Base-by-base conservation (phyloP, 306 rosid genomes). In the Calophaca sinica region DNA sequence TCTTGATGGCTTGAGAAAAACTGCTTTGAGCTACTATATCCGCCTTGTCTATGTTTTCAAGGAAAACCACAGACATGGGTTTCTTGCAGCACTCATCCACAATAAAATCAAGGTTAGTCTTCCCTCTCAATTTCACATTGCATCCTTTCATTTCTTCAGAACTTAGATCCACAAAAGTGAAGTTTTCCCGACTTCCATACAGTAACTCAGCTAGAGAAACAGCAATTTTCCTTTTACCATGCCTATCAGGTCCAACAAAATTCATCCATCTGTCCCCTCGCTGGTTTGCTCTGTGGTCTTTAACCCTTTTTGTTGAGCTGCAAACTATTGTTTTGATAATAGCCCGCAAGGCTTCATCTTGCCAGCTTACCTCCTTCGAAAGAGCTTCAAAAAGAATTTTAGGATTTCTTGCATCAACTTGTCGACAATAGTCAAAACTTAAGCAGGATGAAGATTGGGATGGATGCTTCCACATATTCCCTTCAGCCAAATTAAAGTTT, bases 11-110 rank as follows among this genome's bases (percentile, higher is more conserved):
- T 54, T 67, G 89, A 65, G 87, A 88, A 80, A 94, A 85, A 84
- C 89, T 74, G 15, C 55, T 89, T 66, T 83, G 92, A 81, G 82
- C 81, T 42, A 84, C 74, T 54, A 82, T 73, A 79, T 94, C 98
- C 2, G 96, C 94, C 90, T 89, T 85, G 72, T 94, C 96, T 48
- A 84, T 89, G 68, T 87, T 90, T 76, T 92, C 99, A 41, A 94
- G 87, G 88, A 92, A 86, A 77, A 92, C 88, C 44, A 94, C 76
- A 5, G 93, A 87, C 68, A 85, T 78, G 7, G 96, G 92, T 78
- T 84, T 89, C 91, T 84, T 90, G 82, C 83, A 73, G 80, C 87
- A 54, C 81, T 92, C 92, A 54, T 88, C 89, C 1, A 88, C 93
- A 57, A 94, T 60, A 53, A 82, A 86, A 88, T 94, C 99, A 79